A percentile compares a stretch with the other conserved stretches of the same genome.
Conservation (phyloP, 2,329 filamentous ascomycete genomes). For the Penicillium janthinellum region DNA sequence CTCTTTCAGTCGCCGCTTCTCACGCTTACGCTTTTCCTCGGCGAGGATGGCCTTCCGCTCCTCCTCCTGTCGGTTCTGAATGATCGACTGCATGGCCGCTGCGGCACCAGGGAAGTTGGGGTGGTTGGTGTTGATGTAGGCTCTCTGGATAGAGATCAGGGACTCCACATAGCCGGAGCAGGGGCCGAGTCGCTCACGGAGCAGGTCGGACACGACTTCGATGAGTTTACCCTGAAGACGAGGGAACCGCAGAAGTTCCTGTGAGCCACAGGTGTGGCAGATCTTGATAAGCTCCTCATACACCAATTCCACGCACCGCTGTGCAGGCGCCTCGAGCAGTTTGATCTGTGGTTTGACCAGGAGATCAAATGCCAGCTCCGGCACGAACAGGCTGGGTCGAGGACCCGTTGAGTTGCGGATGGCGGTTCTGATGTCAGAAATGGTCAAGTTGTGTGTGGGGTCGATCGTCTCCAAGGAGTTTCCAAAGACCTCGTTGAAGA, state of each 20-base stretch:
- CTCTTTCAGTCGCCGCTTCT: conserved; percentile 81
- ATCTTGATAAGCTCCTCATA: conserved; percentile 99
- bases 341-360: conserved; percentile 99
- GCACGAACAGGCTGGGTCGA: conserved; percentile 92
- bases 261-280: conserved; percentile 96
- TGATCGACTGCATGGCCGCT: conserved; percentile 95
- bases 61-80: conserved; percentile 90
- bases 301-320: conserved; percentile 94
- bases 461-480: conserved; percentile 96
- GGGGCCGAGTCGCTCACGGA: conserved; percentile 88
- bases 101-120: conserved; percentile 97
- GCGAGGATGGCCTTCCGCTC: conserved; percentile 79
- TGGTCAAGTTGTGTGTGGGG: conserved; percentile 90
- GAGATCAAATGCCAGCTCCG: conserved; percentile 95
- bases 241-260: conserved; percentile 87
- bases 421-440: conserved; percentile 91
- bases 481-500: conserved; percentile 98
- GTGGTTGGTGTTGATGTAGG: conserved; percentile 99
- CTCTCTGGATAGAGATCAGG: conserved; percentile 92
- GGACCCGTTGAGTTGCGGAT: conserved; percentile 98
- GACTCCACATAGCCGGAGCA: conserved; percentile 92
- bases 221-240: conserved; percentile 95
- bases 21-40: conserved; percentile 83
- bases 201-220: conserved; percentile 93
- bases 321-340: conserved; percentile 88